Evolutionary conservation across 2,329 filamentous ascomycete genomes (phyloP), one percentile per base, ranked within the genome.

Genomic region (Pestalotiopsis sp.): DNA sequence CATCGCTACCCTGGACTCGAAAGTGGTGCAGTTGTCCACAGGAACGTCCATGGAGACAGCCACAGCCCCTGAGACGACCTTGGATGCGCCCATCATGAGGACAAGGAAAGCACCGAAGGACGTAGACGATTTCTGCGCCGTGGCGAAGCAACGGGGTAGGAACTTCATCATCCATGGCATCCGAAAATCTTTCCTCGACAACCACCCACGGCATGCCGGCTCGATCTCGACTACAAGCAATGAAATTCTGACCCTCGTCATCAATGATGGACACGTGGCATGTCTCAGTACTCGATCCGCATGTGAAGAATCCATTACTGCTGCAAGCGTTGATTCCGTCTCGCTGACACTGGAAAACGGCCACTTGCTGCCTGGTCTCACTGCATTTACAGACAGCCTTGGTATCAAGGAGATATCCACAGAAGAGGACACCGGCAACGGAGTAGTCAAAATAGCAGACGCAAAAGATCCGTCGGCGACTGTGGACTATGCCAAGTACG

Each of bases 401-500:
- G 87, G 87, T 1, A 77, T 89, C 4, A 75, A 78, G 12, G 87
- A 89, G 72, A 88, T 89, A 56, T 73, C 77, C 23, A 77, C 75
- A 1, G 83, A 85, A 65, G 70, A 72, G 1, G 76, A 75, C 25
- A 87, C 87, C 0, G 78, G 82, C 2, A 86, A 89, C 72, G 87
- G 87, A 4, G 77, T 80, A 11, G 76, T 77, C 20, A 72, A 79
- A 14, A 70, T 71, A 25, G 67, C 71, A 41, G 74, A 75, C 38
- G 64, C 70, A 3, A 68, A 72, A 20, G 71, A 80, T 61, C 73
- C 78, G 0, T 74, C 77, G 9, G 78, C 77, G 9, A 78, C 74
- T 68, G 71, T 81, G 4, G 72, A 75, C 5, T 80, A 79, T 67
- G 82, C 81, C 6, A 83, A 82, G 69, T 81, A 83, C 67, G 82